phyloP scores from a whole-genome alignment of 2,329 filamentous ascomycete genomes.

The Cladophialophora bantiana region DNA sequence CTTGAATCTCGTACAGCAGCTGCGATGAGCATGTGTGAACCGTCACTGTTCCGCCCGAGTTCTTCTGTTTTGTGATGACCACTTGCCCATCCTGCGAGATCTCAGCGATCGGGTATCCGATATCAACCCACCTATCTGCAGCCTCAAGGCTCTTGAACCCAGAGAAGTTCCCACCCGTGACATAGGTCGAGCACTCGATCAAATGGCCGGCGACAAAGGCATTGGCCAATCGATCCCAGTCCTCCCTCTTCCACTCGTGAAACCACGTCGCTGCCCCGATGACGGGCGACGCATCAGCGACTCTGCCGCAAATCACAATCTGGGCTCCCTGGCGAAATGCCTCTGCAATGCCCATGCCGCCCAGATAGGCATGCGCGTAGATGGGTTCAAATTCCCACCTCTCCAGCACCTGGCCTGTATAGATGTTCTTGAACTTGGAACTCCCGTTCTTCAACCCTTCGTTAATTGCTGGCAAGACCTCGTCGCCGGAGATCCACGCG shows the following conservation, averaged over 20 bases:
- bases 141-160: conserved; percentile 51
- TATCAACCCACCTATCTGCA: conserved; percentile 52
- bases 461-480: conserved; percentile 49
- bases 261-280: conserved; percentile 54
- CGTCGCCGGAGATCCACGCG: conserved; percentile 58
- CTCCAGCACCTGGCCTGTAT: conserved; percentile 47
- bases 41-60: conserved; percentile 51
- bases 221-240: conserved; percentile 50
- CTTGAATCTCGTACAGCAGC: conserved; percentile 63
- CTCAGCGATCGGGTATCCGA: conserved; percentile 57
- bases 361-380: conserved; percentile 47
- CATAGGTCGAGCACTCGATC: conserved; percentile 53
- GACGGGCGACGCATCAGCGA: conserved; percentile 54
- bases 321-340: conserved; percentile 52
- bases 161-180: conserved; percentile 54
- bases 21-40: conserved; percentile 62
- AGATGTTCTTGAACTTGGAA: conserved; percentile 51
- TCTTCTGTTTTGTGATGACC: conserved; percentile 54
- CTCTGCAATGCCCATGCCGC: conserved; percentile 50
- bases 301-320: conserved; percentile 55
- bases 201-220: conserved; percentile 50
- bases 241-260: conserved; percentile 51
- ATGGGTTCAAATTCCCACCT: conserved; percentile 49
- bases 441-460: conserved; percentile 43
- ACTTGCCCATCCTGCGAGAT: conserved; percentile 51